Percentiles rank a stretch among this genome's conserved stretches.
Conservation (phyloP, 352 stramenopile species). For the Phytophthora litchii region DNA sequence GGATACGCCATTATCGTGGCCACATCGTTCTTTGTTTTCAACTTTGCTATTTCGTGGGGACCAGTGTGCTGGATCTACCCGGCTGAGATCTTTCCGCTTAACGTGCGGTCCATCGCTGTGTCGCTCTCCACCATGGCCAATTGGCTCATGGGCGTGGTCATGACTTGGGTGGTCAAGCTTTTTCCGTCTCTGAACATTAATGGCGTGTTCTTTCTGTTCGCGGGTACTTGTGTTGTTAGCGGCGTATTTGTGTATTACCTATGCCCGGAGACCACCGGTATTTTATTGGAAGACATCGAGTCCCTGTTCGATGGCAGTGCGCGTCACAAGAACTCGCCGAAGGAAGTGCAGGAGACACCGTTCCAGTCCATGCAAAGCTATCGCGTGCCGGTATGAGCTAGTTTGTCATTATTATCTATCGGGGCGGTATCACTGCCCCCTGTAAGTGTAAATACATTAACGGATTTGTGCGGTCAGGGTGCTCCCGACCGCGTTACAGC, state of each 20-base stretch:
- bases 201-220: slow-evolving; percentile 61
- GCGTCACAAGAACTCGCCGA: slow-evolving; percentile 39
- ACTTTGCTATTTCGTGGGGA: slow-evolving; percentile 46
- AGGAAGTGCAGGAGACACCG: slow-evolving; percentile 37
- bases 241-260: slow-evolving; percentile 52
- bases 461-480: slow-evolving; percentile 14
- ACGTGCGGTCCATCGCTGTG: slow-evolving; percentile 50
- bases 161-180: slow-evolving; percentile 59
- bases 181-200: slow-evolving; percentile 55
- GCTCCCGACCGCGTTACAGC: slow-evolving; percentile 4
- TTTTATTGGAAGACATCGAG: slow-evolving; percentile 66
- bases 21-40: slow-evolving; percentile 51
- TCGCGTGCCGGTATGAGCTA: slow-evolving; percentile 18
- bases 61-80: slow-evolving; percentile 50
- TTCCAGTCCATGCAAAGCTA: slow-evolving; percentile 38
- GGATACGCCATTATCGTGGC: slow-evolving; percentile 51
- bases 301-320: slow-evolving; percentile 49
- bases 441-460: slow-evolving; percentile 39
- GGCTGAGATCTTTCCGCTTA: slow-evolving; percentile 44
- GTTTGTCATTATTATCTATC: slow-evolving; percentile 38
- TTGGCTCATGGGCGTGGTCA: slow-evolving; percentile 54
- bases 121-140: slow-evolving; percentile 57
- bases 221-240: slow-evolving; percentile 43
- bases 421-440: slow-evolving; percentile 5
- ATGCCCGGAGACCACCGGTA: slow-evolving; percentile 56